Evolutionary conservation across 129 eudicot genomes (phyloP).

Genomic region (Saposhnikovia divaricata): DNA sequence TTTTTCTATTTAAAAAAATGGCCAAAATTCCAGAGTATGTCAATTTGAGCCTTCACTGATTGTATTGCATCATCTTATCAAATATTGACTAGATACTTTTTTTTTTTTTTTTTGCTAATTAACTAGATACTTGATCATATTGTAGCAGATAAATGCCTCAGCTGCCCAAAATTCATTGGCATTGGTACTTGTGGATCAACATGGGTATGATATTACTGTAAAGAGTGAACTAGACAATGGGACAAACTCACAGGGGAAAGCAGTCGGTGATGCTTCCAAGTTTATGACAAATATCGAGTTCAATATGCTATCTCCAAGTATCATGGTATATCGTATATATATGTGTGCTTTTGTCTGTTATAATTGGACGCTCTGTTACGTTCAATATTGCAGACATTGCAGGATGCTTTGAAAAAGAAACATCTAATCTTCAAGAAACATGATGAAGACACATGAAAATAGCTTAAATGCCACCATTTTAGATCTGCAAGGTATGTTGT

Average conservation of each 20-base stretch:
- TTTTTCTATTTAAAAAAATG: too few species aligned
- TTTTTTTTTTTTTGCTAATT: too few species aligned
- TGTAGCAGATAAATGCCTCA: too few species aligned
- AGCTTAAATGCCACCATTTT: neutral
- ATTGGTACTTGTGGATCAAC: constrained; percentile 17
- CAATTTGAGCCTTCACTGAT: neutral
- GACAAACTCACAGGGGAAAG: constrained; percentile 25
- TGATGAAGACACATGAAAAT: constrained; percentile 31
- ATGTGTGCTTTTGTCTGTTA: neutral
- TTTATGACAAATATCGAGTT: constrained; percentile 19
- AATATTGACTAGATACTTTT: too few species aligned
- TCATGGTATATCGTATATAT: neutral
- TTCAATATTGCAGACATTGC: constrained; percentile 53
- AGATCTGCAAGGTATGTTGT: neutral
- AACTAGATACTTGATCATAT: too few species aligned
- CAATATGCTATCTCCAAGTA: neutral
- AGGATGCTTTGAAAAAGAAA: constrained; percentile 51
- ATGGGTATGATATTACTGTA: constrained; percentile 15
- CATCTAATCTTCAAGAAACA: constrained; percentile 58
- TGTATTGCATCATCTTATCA: neutral
- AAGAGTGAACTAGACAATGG: constrained; percentile 36
- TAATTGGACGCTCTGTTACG: constrained; percentile 1
- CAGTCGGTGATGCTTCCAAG: constrained; percentile 37
- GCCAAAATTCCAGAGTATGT: neutral
- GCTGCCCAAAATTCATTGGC: too few species aligned